Evolutionary conservation across 1,284 basidiomycete species (phyloP).

Genomic region (Meripilus lineatus): DNA sequence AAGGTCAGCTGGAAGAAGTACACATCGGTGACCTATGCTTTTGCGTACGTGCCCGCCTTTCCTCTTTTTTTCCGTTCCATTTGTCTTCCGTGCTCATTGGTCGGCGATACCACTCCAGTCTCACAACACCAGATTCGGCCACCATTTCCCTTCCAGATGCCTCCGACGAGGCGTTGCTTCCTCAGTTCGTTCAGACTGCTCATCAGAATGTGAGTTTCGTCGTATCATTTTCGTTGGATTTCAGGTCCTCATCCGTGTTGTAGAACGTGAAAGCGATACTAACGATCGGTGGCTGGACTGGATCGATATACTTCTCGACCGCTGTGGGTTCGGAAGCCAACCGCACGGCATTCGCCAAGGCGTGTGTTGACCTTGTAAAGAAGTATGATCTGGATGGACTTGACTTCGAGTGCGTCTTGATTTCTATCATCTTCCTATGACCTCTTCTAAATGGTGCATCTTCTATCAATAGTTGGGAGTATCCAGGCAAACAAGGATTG

Average conservation of each 20-base stretch:
- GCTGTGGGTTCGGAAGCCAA: slow-evolving; percentile 58
- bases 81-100: slow-evolving; percentile 31
- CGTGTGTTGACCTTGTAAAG: slow-evolving; percentile 56
- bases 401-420: slow-evolving; percentile 71
- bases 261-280: slow-evolving; percentile 68
- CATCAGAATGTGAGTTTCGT: slow-evolving; percentile 44
- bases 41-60: slow-evolving; percentile 44
- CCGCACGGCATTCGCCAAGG: slow-evolving; percentile 63
- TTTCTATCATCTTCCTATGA: background rate
- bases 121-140: slow-evolving; percentile 43
- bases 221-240: slow-evolving; percentile 4
- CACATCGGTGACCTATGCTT: slow-evolving; percentile 49
- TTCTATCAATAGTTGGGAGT: slow-evolving; percentile 71
- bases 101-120: slow-evolving; percentile 10
- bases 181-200: slow-evolving; percentile 51
- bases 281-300: slow-evolving; percentile 87
- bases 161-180: slow-evolving; percentile 40
- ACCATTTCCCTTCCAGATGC: slow-evolving; percentile 35
- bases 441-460: background rate
- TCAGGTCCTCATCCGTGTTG: slow-evolving; percentile 2
- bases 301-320: slow-evolving; percentile 72
- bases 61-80: slow-evolving; percentile 34
- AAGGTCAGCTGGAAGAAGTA: slow-evolving; percentile 54
- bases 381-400: slow-evolving; percentile 76
- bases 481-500: slow-evolving; percentile 62